Evolutionary conservation across 208 protist genomes (phyloP).

Genomic region (Acanthamoeba sp.): DNA sequence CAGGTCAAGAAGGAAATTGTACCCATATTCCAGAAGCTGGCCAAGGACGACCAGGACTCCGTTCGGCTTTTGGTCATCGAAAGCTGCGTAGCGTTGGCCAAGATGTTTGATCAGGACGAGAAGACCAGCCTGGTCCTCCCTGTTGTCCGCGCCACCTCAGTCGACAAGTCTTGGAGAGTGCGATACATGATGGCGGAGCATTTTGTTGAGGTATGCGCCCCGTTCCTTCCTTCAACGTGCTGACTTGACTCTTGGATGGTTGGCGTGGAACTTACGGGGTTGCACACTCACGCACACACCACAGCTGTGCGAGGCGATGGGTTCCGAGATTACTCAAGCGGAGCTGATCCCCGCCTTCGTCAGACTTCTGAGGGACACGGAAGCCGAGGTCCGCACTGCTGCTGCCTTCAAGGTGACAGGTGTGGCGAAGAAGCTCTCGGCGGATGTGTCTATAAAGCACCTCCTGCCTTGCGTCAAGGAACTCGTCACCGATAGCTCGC

Average conservation of each 20-base stretch:
- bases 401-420: constrained; percentile 90
- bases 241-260: no score
- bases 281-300: not conserved
- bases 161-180: constrained; percentile 98
- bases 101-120: constrained; percentile 92
- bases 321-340: constrained; percentile 83
- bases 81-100: constrained; percentile 93
- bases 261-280: no score
- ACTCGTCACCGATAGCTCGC: constrained; percentile 87
- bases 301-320: constrained; percentile 78
- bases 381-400: constrained; percentile 94
- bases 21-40: constrained; percentile 92
- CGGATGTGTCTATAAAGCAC: constrained; percentile 82
- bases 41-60: constrained; percentile 96
- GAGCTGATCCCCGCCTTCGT: constrained; percentile 90
- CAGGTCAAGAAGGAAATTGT: constrained; percentile 92
- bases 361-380: constrained; percentile 91
- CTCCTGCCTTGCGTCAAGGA: constrained; percentile 89
- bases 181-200: constrained; percentile 98
- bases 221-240: no score
- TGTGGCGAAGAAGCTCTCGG: constrained; percentile 80
- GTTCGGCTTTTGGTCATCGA: constrained; percentile 97
- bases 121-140: constrained; percentile 91
- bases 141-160: constrained; percentile 88
- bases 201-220: constrained; percentile 88